A percentile compares a stretch with the other conserved stretches of the same genome.
These are phyloP conservation scores for Rhodotorula sp. DNA, from an alignment of 1,284 basidiomycete genomes.

Conservation along the genomic window DNA sequence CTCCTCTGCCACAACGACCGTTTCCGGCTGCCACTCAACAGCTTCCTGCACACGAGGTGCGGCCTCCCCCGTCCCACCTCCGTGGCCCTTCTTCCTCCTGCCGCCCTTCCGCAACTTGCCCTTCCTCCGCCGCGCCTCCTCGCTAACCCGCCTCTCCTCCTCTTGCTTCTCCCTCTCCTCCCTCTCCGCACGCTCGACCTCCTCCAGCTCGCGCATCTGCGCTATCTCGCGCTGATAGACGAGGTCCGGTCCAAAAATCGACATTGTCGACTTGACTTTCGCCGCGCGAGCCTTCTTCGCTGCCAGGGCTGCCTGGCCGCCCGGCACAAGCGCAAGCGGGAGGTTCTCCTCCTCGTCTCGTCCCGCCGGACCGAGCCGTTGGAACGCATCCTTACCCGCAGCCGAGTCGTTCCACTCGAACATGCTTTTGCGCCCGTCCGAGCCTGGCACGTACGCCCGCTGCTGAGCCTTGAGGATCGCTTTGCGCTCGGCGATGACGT, in stretches of 20 bases:
- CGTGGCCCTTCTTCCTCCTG: neutral
- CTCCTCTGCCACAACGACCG: neutral
- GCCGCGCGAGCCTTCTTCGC: neutral
- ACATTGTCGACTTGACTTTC: conserved; percentile 6
- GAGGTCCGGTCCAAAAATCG: conserved; percentile 39
- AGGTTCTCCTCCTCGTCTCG: conserved; percentile 9
- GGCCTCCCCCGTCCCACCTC: neutral
- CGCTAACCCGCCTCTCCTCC: conserved; percentile 9
- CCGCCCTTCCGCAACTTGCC: conserved; percentile 3
- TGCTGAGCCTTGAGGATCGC: conserved; percentile 15
- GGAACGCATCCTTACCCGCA: neutral
- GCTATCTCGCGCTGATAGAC: conserved; percentile 37
- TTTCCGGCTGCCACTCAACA: neutral
- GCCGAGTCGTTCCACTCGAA: conserved; percentile 29
- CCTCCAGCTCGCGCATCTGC: conserved; percentile 15
- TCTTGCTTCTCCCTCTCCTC: conserved; percentile 18
- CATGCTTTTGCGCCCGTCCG: conserved; percentile 36
- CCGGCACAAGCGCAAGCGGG: conserved; percentile 13
- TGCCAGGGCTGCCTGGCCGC: conserved; percentile 2
- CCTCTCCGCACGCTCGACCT: conserved; percentile 27
- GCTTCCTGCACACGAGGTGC: no score
- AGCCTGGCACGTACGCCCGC: conserved; percentile 26
- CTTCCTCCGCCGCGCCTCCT: conserved; percentile 14
- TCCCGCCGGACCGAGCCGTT: conserved; percentile 4
- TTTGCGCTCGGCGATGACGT: conserved; percentile 36